Percentiles rank a stretch among this genome's conserved stretches.
Evolutionary conservation across 1,139 yeast species (phyloP).

Genomic region (Magnusiomyces suaveolens): DNA sequence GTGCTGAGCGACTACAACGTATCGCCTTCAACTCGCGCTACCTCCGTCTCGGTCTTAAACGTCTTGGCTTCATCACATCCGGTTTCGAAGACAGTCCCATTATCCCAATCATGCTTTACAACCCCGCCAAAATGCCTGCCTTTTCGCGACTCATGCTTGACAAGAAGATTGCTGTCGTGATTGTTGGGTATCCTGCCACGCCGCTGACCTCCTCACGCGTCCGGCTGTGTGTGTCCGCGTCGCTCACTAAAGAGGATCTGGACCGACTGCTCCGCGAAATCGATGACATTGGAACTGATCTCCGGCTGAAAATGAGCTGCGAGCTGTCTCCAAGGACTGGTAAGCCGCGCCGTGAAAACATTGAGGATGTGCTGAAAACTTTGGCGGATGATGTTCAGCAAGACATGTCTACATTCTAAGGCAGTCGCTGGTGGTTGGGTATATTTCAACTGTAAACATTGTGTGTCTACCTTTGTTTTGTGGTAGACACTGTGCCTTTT

Average conservation of each 20-base stretch:
- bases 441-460: no score
- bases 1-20: constrained; percentile 79
- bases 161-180: constrained; percentile 82
- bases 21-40: constrained; percentile 94
- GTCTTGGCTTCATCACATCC: constrained; percentile 84
- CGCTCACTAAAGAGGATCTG: constrained; percentile 86
- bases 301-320: constrained; percentile 61
- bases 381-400: constrained; percentile 53
- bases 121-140: constrained; percentile 93
- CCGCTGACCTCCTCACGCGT: constrained; percentile 85
- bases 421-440: no score
- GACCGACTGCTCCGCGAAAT: constrained; percentile 67
- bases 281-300: constrained; percentile 68
- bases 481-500: no score
- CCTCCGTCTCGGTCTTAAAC: constrained; percentile 77
- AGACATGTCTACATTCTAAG: constrained; percentile 18
- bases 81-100: constrained; percentile 98
- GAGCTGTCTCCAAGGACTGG: constrained; percentile 27
- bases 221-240: constrained; percentile 84
- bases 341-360: constrained; percentile 62
- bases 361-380: constrained; percentile 64
- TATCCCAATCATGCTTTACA: constrained; percentile 74
- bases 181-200: constrained; percentile 97
- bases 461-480: no score
- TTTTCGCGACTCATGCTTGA: constrained; percentile 73